A percentile compares a stretch with the other conserved stretches of the same genome.
These are phyloP conservation scores for Pisolithus marmoratus DNA, from an alignment of 768 basidiomycete species.

Conservation along the genomic window DNA sequence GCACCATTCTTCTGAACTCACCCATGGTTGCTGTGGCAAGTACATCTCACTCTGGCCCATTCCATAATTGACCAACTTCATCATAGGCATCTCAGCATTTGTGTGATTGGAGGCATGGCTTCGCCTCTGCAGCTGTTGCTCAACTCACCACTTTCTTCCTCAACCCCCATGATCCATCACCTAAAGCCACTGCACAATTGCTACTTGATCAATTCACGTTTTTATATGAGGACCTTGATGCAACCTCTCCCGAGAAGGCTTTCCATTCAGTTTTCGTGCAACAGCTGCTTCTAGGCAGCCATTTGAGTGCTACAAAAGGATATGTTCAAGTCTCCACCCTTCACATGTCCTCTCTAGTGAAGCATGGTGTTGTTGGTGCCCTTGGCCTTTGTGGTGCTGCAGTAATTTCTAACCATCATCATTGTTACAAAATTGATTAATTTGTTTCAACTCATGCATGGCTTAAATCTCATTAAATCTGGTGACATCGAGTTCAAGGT, in stretches of 20 bases:
- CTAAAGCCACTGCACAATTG: neutral
- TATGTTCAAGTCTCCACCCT: neutral
- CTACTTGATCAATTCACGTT: neutral
- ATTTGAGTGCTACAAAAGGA: conserved; percentile 1
- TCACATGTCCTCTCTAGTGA: neutral
- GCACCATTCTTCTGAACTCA: neutral
- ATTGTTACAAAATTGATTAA: neutral
- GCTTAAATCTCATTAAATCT: neutral
- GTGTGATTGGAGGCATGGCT: neutral
- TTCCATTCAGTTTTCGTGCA: neutral
- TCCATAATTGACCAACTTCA: neutral
- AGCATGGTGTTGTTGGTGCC: neutral
- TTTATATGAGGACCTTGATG: neutral
- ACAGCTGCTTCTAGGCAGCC: neutral
- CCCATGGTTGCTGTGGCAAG: neutral
- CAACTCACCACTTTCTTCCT: neutral
- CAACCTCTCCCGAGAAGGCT: neutral
- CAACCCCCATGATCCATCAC: neutral
- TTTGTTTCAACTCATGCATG: neutral
- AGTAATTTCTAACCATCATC: neutral
- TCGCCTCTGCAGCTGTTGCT: neutral
- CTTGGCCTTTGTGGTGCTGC: neutral
- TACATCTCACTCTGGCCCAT: neutral
- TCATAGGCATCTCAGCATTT: neutral
- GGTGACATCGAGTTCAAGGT: neutral